A percentile compares a stretch with the other conserved stretches of the same genome.
phyloP scores from a whole-genome alignment of 768 basidiomycete species.

The Leccinum arenicola region DNA sequence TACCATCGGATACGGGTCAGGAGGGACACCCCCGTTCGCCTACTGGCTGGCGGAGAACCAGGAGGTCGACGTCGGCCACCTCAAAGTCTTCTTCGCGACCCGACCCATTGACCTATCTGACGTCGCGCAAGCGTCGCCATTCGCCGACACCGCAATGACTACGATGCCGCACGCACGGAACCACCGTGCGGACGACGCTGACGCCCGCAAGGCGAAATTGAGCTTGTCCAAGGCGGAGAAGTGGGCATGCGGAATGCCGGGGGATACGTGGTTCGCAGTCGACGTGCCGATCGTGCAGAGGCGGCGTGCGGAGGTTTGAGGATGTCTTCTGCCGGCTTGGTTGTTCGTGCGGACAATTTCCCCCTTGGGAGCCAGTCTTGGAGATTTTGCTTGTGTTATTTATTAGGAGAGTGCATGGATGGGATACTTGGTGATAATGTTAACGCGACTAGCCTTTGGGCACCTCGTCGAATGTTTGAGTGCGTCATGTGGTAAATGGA shows the following conservation, averaged over 20 bases:
- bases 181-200: not conserved
- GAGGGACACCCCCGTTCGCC: slow-evolving; percentile 1
- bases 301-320: not conserved
- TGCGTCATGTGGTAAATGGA: not conserved
- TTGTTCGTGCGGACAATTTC: not conserved
- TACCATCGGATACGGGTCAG: not conserved
- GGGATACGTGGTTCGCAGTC: not conserved
- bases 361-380: not conserved
- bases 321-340: not conserved
- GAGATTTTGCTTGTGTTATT: not conserved
- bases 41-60: slow-evolving; percentile 3
- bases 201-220: not conserved
- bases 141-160: not conserved
- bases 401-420: not conserved
- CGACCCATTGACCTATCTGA: not conserved
- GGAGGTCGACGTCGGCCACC: not conserved
- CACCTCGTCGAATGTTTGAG: not conserved
- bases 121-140: not conserved
- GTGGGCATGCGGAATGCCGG: not conserved
- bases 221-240: not conserved
- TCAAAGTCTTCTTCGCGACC: slow-evolving; percentile 1
- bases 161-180: not conserved
- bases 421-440: not conserved
- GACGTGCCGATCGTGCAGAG: not conserved
- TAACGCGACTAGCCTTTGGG: not conserved